These are phyloP conservation scores for Debaryomyces tyrocola DNA, from an alignment of 805 yeast genomes.

Conservation along the genomic window DNA sequence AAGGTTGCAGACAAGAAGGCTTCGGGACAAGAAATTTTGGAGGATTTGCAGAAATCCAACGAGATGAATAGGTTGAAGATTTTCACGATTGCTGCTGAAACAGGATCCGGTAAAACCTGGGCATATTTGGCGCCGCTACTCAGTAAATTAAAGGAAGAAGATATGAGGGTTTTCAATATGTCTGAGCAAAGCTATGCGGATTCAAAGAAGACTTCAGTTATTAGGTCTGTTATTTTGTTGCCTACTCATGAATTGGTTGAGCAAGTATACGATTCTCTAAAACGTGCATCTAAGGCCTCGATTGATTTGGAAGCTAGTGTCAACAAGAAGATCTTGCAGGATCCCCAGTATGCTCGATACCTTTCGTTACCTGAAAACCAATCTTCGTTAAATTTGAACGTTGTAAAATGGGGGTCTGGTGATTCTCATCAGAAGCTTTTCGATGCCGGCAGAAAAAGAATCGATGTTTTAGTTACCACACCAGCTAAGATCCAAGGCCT, in stretches of 20 bases:
- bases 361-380: conserved; percentile 21
- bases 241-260: conserved; percentile 89
- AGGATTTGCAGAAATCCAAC: conserved; percentile 28
- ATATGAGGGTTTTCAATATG: conserved; percentile 26
- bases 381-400: conserved; percentile 39
- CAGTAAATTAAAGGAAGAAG: conserved; percentile 64
- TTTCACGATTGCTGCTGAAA: conserved; percentile 89
- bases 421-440: conserved; percentile 55
- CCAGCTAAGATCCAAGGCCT: conserved; percentile 69
- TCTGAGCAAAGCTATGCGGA: conserved; percentile 19
- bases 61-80: conserved; percentile 45
- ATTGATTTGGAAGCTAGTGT: conserved; percentile 18
- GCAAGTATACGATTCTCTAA: conserved; percentile 62
- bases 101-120: conserved; percentile 96
- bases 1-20: conserved; percentile 2
- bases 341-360: conserved; percentile 20
- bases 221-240: conserved; percentile 73
- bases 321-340: conserved; percentile 14
- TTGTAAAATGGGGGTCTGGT: conserved; percentile 63
- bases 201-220: conserved; percentile 29
- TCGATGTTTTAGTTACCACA: conserved; percentile 82
- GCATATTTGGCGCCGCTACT: conserved; percentile 80
- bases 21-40: conserved; percentile 23
- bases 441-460: conserved; percentile 47
- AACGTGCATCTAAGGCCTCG: conserved; percentile 24